A percentile compares a stretch with the other conserved stretches of the same genome.
Conservation (phyloP, 805 yeast genomes). For the Starmerella gropengiesseri region DNA sequence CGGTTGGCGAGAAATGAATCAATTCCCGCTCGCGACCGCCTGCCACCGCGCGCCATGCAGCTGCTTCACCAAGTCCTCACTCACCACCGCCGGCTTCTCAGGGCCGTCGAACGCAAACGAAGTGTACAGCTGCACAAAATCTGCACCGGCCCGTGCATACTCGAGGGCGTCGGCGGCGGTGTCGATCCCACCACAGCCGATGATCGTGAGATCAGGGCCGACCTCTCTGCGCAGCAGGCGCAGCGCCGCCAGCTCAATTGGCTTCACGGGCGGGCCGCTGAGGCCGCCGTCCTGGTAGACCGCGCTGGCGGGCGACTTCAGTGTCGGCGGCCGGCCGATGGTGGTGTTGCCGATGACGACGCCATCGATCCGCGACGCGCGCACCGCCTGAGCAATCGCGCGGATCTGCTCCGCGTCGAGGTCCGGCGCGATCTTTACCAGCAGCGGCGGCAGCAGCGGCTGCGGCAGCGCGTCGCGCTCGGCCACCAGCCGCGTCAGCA, state of each 20-base stretch:
- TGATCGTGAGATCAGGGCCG: slow-evolving; percentile 60
- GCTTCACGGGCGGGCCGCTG: slow-evolving; percentile 86
- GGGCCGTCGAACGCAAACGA: slow-evolving; percentile 91
- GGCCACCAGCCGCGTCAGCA: slow-evolving; percentile 55
- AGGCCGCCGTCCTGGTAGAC: slow-evolving; percentile 59
- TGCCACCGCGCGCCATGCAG: slow-evolving; percentile 80
- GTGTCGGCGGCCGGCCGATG: slow-evolving; percentile 58
- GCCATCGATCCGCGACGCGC: slow-evolving; percentile 71
- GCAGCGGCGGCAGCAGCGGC: slow-evolving; percentile 56
- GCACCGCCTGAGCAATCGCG: slow-evolving; percentile 73
- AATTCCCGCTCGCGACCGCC: slow-evolving; percentile 31
- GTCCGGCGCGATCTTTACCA: slow-evolving; percentile 93
- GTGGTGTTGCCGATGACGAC: slow-evolving; percentile 90
- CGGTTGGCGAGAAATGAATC: not conserved
- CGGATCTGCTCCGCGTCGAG: slow-evolving; percentile 67
- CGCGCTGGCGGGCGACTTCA: slow-evolving; percentile 40
- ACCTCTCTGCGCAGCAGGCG: slow-evolving; percentile 61
- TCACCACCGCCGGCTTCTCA: slow-evolving; percentile 55
- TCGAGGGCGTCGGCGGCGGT: slow-evolving; percentile 81
- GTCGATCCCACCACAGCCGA: slow-evolving; percentile 95
- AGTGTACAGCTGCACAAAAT: slow-evolving; percentile 78
- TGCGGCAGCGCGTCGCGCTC: slow-evolving; percentile 50
- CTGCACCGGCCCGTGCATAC: slow-evolving; percentile 87
- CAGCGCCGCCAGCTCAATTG: slow-evolving; percentile 61
- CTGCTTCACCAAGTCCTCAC: slow-evolving; percentile 48